phyloP scores from a whole-genome alignment of 1,284 basidiomycete species.

The Sanghuangporus sanghuang region DNA sequence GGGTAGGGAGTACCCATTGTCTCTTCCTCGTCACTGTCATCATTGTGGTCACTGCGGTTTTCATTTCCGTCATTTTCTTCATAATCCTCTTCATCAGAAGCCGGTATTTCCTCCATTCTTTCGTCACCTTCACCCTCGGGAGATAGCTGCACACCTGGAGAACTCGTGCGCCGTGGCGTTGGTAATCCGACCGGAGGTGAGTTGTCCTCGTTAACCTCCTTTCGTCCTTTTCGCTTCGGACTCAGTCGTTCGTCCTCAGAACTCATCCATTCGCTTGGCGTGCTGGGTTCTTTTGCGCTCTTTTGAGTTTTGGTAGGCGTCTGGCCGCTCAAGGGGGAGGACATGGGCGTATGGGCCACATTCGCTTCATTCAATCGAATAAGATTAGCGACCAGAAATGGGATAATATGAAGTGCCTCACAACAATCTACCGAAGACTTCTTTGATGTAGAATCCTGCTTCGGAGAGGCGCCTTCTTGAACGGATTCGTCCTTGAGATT shows the following conservation, averaged over 20 bases:
- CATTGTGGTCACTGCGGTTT: not conserved
- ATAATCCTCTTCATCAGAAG: not conserved
- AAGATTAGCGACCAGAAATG: not conserved
- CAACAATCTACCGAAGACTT: not conserved
- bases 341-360: not conserved
- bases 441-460: not conserved
- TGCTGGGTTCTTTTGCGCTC: not conserved
- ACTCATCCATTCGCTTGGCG: slow-evolving; percentile 13
- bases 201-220: not conserved
- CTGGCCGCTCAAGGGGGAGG: not conserved
- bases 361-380: not conserved
- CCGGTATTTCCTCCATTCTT: not conserved
- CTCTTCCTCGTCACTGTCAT: not conserved
- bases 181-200: not conserved
- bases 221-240: not conserved
- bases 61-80: not conserved
- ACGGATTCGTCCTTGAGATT: not conserved
- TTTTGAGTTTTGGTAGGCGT: not conserved
- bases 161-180: not conserved
- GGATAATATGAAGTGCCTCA: not conserved
- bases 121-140: not conserved
- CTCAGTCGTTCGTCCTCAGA: slow-evolving; percentile 5
- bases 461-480: not conserved
- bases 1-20: not conserved
- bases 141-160: not conserved